These are phyloP conservation scores for Psilocybe mexicana DNA, from an alignment of 1,284 basidiomycete species.

Conservation along the genomic window DNA sequence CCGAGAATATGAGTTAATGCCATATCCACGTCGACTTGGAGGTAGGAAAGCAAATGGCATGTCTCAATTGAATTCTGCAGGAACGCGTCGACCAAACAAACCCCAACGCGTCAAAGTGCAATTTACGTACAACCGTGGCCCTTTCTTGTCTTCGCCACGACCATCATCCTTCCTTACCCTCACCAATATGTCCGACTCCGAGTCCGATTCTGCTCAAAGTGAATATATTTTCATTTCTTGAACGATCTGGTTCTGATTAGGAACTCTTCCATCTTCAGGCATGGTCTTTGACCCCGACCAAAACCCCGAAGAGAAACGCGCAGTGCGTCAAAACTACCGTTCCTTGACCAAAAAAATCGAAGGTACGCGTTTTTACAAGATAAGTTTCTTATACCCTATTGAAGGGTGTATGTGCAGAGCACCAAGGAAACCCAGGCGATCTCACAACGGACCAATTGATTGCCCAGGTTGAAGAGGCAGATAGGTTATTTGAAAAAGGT, in stretches of 20 bases:
- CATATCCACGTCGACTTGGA: conserved; percentile 17
- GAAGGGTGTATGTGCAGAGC: conserved; percentile 28
- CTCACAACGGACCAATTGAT: conserved; percentile 57
- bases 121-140: not conserved
- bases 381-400: not conserved
- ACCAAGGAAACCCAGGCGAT: conserved; percentile 53
- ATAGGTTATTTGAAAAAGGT: conserved; percentile 66
- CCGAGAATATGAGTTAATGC: conserved; percentile 43
- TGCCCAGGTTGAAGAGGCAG: conserved; percentile 53
- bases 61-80: not conserved
- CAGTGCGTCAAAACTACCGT: conserved; percentile 69
- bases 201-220: conserved; percentile 27
- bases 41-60: not conserved
- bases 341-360: conserved; percentile 61
- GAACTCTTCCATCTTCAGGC: conserved; percentile 17
- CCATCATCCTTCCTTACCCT: conserved; percentile 18
- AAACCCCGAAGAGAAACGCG: conserved; percentile 72
- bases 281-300: conserved; percentile 78
- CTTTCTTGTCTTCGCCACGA: not conserved
- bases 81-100: conserved; percentile 34
- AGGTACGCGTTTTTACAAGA: conserved; percentile 39
- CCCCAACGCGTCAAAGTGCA: conserved; percentile 32
- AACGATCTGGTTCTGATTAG: not conserved
- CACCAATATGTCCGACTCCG: conserved; percentile 28
- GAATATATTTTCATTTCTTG: not conserved